phyloP scores from a whole-genome alignment of 805 yeast genomes.

The Candida oleophila region DNA sequence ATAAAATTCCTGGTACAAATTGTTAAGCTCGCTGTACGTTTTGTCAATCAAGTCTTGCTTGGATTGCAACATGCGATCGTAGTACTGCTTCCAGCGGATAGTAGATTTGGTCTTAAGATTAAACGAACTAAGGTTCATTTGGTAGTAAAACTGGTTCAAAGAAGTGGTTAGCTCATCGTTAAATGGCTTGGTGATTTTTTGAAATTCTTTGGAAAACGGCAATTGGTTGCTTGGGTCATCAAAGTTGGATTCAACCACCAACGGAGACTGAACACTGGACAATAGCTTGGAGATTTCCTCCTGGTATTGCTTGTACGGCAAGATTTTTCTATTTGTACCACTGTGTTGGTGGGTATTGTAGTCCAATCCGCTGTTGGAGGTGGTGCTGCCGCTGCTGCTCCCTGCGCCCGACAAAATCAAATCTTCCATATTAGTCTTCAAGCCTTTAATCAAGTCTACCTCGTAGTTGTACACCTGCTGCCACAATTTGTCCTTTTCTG shows the following conservation, averaged over 20 bases:
- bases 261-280: slow-evolving; percentile 31
- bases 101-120: slow-evolving; percentile 21
- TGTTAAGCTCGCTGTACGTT: slow-evolving; percentile 24
- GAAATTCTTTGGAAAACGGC: slow-evolving; percentile 23
- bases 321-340: slow-evolving; percentile 12
- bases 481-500: slow-evolving; percentile 33
- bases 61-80: slow-evolving; percentile 19
- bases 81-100: slow-evolving; percentile 37
- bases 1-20: slow-evolving; percentile 29
- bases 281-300: slow-evolving; percentile 29
- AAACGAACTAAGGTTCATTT: slow-evolving; percentile 19
- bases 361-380: background rate
- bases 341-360: slow-evolving; percentile 4
- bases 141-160: slow-evolving; percentile 29
- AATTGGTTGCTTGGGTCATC: slow-evolving; percentile 10
- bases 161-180: slow-evolving; percentile 21
- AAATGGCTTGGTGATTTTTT: slow-evolving; percentile 20
- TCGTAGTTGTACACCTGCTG: slow-evolving; percentile 30
- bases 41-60: slow-evolving; percentile 25
- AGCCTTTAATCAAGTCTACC: slow-evolving; percentile 30
- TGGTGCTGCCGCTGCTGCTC: slow-evolving; percentile 9
- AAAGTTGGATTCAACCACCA: slow-evolving; percentile 29
- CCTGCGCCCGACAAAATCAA: slow-evolving; percentile 13
- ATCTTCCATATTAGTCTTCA: slow-evolving; percentile 33
- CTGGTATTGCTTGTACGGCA: slow-evolving; percentile 26